Evolutionary conservation across 2,329 filamentous ascomycete species (phyloP), one percentile per base, ranked within the genome.

Genomic region (Penicillium oxalicum): DNA sequence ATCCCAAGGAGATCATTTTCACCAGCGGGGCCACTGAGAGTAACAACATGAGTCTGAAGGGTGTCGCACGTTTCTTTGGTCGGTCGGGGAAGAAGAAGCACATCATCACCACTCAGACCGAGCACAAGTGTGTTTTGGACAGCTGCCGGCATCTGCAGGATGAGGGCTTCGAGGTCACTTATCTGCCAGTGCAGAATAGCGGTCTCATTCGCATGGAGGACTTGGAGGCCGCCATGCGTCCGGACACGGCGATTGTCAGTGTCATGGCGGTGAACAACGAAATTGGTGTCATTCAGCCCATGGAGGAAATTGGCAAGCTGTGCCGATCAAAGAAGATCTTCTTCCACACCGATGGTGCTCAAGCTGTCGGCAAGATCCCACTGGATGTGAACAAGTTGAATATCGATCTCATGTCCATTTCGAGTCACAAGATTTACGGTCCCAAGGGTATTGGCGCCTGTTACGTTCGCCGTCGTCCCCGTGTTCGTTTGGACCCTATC

Each of bases 181-280:
- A 98, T 63, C 79, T 98, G 40, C 90, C 93, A 3, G 93, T 98
- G 4, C 81, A 91, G 71, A 80, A 73, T 63, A 91, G 88, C 58
- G 93, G 93, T n/a, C 74, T 97, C 57, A 77, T 98, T 61, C 81
- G 86, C 58, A 80, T 98, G 76, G 79, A 87, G 37, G 82, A 93
- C 59, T 80, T 98, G 28, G 87, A 94, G 72, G 87, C 84, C 24
- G 89, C 91, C 25, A 94, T 98, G 54, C 83, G 87, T 52, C 91
- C 91, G 0, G 91, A 97, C 52, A 98, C 93, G 11, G 84, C 83
- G 38, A 75, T 98, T 28, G 91, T 97, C 70, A 96, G 91, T 66
- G 88, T 98, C 70, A 98, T 98, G 93, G 84, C 93, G 0, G 93
- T 98, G 63, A 98, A 98, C 77, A 98, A 98, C 70, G 93, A 98